These are phyloP conservation scores for Alternaria alternata DNA, from an alignment of 2,329 filamentous ascomycete genomes.

Conservation along the genomic window DNA sequence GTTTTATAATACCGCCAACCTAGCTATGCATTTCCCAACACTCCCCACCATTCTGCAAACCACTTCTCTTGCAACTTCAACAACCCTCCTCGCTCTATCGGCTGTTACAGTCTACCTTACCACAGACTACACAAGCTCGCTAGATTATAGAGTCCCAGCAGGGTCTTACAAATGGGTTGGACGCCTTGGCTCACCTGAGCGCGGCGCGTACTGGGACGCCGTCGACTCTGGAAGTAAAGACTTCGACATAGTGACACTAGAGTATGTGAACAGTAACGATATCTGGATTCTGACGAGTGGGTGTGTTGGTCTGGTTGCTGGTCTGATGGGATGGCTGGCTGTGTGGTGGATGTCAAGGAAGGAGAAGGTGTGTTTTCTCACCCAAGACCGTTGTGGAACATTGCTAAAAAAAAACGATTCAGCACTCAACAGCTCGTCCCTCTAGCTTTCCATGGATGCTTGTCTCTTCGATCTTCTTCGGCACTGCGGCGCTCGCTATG, in stretches of 20 bases:
- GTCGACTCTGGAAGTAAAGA: not conserved
- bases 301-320: not conserved
- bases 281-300: not conserved
- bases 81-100: conserved; percentile 4
- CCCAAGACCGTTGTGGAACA: no score
- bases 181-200: not conserved
- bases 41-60: not conserved
- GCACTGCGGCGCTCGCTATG: not conserved
- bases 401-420: not conserved
- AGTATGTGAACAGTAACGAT: not conserved
- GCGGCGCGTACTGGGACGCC: not conserved
- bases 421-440: not conserved
- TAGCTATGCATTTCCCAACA: not conserved
- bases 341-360: not conserved
- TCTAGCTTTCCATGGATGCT: not conserved
- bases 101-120: not conserved
- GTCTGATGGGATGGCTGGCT: not conserved
- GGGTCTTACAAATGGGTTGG: not conserved
- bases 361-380: not conserved
- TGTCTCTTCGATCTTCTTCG: not conserved
- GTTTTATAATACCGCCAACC: not conserved
- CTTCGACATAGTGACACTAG: not conserved
- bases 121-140: not conserved
- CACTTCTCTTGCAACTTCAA: not conserved
- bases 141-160: not conserved